A percentile compares a stretch with the other conserved stretches of the same genome.
phyloP scores from a whole-genome alignment of 495 filamentous ascomycete species.

The Neurospora sp. region DNA sequence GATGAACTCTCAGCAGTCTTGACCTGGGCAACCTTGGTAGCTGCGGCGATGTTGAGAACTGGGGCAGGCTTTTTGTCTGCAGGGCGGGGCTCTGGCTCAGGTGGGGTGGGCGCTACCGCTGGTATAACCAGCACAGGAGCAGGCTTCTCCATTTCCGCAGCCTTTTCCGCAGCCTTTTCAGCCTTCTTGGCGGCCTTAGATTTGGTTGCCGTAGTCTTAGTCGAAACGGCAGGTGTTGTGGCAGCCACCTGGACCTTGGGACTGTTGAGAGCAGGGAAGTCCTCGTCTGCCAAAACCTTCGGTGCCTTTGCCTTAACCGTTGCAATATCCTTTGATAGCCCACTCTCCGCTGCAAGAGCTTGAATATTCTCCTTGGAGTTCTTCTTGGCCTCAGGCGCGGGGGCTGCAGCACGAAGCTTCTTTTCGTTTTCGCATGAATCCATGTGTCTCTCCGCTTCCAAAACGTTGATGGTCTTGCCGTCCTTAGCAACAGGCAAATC shows the following conservation, averaged over 20 bases:
- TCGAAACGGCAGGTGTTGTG: conserved; percentile 11
- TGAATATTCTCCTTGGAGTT: conserved; percentile 42
- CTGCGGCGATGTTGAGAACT: conserved; percentile 54
- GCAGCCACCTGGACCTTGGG: conserved; percentile 20
- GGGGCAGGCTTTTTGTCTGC: conserved; percentile 46
- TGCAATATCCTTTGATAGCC: conserved; percentile 38
- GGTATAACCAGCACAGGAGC: conserved; percentile 11
- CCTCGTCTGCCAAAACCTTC: conserved; percentile 42
- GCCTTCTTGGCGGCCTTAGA: conserved; percentile 14
- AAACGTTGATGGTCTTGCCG: neutral
- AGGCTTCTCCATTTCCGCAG: conserved; percentile 4
- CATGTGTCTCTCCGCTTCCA: neutral
- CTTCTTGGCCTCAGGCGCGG: conserved; percentile 31
- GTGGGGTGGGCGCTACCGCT: conserved; percentile 27
- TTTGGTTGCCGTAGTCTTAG: conserved; percentile 19
- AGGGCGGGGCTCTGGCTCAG: conserved; percentile 8
- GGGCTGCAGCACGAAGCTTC: conserved; percentile 5
- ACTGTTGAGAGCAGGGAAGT: conserved; percentile 47
- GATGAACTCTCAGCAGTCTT: conserved; percentile 17
- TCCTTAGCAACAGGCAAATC: neutral
- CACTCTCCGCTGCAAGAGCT: conserved; percentile 32
- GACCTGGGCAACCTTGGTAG: conserved; percentile 29
- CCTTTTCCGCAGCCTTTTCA: conserved; percentile 12
- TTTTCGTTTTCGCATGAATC: neutral
- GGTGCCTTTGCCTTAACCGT: conserved; percentile 29